These are phyloP conservation scores for Thyridium curvatum DNA, from an alignment of 2,329 filamentous ascomycete genomes.

Conservation along the genomic window DNA sequence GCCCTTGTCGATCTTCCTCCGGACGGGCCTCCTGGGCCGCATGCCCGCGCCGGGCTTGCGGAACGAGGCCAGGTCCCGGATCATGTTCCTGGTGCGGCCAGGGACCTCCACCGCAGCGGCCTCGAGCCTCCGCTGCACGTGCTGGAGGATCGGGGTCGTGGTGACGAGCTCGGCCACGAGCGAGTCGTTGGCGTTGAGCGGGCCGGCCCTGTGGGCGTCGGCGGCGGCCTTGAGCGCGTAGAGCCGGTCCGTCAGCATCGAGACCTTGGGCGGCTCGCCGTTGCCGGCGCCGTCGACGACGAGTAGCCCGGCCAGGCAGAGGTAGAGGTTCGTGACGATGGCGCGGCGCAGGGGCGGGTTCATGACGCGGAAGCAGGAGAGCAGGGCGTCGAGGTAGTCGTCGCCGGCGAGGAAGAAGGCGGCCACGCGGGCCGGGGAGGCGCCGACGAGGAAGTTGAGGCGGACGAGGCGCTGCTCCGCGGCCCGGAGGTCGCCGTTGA, in stretches of 20 bases:
- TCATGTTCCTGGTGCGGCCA: constrained; percentile 51
- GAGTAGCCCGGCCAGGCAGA: constrained; percentile 66
- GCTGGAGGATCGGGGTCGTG: constrained; percentile 66
- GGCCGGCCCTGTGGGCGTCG: constrained; percentile 53
- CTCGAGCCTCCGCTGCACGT: constrained; percentile 50
- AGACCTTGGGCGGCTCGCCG: constrained; percentile 60
- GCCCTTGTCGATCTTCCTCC: constrained; percentile 58
- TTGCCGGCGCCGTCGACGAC: constrained; percentile 29
- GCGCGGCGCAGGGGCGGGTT: constrained; percentile 58
- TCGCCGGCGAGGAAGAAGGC: constrained; percentile 72
- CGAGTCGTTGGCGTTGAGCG: constrained; percentile 55
- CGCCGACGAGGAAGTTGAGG: constrained; percentile 58
- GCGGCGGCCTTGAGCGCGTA: constrained; percentile 72
- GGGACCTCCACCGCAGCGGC: constrained; percentile 14
- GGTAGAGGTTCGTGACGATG: constrained; percentile 67
- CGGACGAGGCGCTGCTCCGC: constrained; percentile 49
- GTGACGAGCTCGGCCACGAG: constrained; percentile 80
- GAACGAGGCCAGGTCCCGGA: constrained; percentile 54
- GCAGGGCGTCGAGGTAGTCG: constrained; percentile 77
- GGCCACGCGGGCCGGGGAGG: constrained; percentile 47
- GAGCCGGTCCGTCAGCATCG: constrained; percentile 74
- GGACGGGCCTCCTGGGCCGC: constrained; percentile 44
- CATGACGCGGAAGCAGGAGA: constrained; percentile 58
- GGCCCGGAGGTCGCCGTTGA: constrained; percentile 46
- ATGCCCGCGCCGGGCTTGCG: constrained; percentile 45